Conservation (phyloP, 768 basidiomycete genomes). For the Lactarius akahatsu region DNA sequence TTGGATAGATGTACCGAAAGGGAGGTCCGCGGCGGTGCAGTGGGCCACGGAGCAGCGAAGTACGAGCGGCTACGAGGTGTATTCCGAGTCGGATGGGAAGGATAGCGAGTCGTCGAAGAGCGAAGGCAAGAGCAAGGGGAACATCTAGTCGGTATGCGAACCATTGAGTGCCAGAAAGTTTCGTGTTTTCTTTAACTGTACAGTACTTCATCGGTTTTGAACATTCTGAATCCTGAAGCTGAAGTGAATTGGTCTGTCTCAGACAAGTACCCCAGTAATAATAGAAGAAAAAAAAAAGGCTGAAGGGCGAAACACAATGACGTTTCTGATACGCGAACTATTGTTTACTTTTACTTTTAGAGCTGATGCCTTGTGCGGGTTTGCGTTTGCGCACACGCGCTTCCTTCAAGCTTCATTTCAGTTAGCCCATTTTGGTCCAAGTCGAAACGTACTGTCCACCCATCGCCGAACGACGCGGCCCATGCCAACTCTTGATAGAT, state of each 20-base stretch:
- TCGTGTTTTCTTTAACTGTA: not conserved
- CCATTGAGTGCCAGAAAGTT: too few relatives aligned
- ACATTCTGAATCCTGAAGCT: not conserved
- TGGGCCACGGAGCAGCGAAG: slow-evolving; percentile 37
- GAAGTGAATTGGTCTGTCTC: not conserved
- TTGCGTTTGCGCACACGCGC: not conserved
- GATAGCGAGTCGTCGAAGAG: slow-evolving; percentile 1
- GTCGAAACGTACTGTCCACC: not conserved
- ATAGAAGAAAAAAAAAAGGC: too few relatives aligned
- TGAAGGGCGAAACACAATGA: not conserved
- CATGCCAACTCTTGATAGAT: too few relatives aligned
- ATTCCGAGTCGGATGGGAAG: not conserved
- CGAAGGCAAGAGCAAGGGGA: not conserved
- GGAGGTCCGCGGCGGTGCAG: slow-evolving; percentile 40
- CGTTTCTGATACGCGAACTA: not conserved
- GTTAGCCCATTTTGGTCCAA: not conserved
- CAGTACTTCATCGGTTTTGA: not conserved
- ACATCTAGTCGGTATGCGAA: not conserved
- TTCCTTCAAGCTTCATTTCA: not conserved
- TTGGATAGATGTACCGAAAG: slow-evolving; percentile 42
- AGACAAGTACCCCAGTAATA: too few relatives aligned
- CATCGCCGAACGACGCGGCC: too few relatives aligned
- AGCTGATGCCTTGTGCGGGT: too few relatives aligned
- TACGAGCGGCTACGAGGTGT: not conserved
- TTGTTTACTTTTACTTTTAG: not conserved